Conservation (phyloP, 1,139 yeast genomes). For the Taphrina flavorubra region DNA sequence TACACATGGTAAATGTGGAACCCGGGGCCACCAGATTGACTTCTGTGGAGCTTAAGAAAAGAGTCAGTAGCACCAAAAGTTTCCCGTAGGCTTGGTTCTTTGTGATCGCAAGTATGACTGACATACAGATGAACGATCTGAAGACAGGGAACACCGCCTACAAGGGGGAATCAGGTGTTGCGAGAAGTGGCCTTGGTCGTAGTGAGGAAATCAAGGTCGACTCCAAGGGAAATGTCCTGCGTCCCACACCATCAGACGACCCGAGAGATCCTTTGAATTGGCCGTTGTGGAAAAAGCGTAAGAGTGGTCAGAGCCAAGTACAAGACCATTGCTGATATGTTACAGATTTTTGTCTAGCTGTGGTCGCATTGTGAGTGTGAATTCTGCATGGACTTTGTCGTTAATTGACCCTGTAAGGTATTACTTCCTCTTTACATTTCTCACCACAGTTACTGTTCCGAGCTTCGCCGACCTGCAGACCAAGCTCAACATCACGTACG, state of each 20-base stretch:
- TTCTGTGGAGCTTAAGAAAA: conserved; percentile 5
- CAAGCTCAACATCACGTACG: conserved; percentile 37
- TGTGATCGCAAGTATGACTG: conserved; percentile 1
- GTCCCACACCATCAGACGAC: conserved; percentile 63
- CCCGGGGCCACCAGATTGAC: neutral
- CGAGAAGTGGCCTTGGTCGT: conserved; percentile 1
- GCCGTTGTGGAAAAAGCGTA: conserved; percentile 49
- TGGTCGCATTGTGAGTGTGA: conserved; percentile 11
- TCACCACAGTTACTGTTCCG: conserved; percentile 43
- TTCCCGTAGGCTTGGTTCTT: neutral
- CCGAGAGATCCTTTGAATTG: conserved; percentile 66
- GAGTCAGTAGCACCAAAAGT: neutral
- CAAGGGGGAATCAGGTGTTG: neutral
- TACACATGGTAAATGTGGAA: conserved; percentile 15
- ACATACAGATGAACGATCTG: conserved; percentile 11
- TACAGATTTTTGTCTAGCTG: conserved; percentile 17
- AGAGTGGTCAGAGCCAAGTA: neutral
- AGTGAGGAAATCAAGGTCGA: conserved; percentile 27
- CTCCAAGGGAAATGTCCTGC: conserved; percentile 21
- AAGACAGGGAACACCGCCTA: neutral
- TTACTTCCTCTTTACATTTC: conserved; percentile 42
- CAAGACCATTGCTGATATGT: neutral
- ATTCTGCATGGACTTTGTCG: neutral
- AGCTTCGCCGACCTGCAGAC: conserved; percentile 40
- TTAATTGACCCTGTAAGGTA: conserved; percentile 13